Conservation (phyloP, 371 early-diverging fungal species). For the Rhizoclosmatium hyalinum region DNA sequence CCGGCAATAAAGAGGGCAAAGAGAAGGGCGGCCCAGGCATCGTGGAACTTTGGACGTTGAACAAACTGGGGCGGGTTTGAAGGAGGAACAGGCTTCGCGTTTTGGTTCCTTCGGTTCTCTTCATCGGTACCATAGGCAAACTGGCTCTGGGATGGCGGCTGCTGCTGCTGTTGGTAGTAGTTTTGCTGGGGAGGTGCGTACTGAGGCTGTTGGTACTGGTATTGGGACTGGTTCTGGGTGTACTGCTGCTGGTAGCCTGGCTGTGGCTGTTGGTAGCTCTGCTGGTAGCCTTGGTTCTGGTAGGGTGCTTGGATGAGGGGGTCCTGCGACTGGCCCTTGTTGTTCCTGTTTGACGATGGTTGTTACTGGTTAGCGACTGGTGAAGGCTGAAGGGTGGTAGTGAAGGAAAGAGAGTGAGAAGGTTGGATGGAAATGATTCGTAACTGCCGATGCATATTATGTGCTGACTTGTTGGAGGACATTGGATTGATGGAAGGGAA, state of each 20-base stretch:
- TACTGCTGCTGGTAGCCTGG: background rate
- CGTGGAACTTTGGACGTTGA: constrained; percentile 21
- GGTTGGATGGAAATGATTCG: too few relatives aligned
- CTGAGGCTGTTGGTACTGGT: background rate
- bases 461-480: too few relatives aligned
- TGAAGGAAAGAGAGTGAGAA: too few relatives aligned
- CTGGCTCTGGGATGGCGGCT: background rate
- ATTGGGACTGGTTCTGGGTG: background rate
- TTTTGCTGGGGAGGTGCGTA: background rate
- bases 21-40: constrained; percentile 33
- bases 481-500: too few relatives aligned
- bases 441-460: too few relatives aligned
- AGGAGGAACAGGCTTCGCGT: constrained; percentile 19
- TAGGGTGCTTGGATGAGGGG: background rate
- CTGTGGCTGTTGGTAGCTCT: background rate
- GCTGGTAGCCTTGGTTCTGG: background rate
- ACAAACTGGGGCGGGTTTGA: constrained; percentile 29
- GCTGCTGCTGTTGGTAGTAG: constrained; percentile 8
- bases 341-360: too few relatives aligned
- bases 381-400: too few relatives aligned
- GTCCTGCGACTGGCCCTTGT: background rate
- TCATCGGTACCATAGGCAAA: background rate
- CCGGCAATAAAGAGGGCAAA: constrained; percentile 20
- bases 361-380: too few relatives aligned
- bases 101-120: constrained; percentile 3